Evolutionary conservation across 495 filamentous ascomycete genomes (phyloP), one percentile per base, ranked within the genome.

Genomic region (Parachaetomium inaequale): DNA sequence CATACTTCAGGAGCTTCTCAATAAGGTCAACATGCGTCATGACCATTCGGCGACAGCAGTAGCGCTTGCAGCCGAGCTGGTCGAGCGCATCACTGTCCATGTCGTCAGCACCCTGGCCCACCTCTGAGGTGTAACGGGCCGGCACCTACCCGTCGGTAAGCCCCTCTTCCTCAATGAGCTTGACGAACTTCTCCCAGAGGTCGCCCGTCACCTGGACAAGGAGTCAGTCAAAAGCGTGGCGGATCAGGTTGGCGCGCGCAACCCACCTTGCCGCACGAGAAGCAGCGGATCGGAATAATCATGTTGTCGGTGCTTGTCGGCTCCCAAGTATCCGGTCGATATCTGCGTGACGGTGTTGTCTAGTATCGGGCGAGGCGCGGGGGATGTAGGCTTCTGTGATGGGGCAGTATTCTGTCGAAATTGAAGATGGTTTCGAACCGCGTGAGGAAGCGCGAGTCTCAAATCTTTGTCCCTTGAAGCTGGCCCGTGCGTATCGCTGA

Each of bases 1-100:
- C 82, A 68, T 84, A 98, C 93, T 93, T 91, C 26, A 98, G 83
- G 21, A 98, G 84, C 80, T 98, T 98, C 82, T 98, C 94, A 64
- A 98, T 98, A 56, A 98, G 79, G 72, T 98, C 94, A 63, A 98
- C 95, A 74, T 98, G 94, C n/a, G 94, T 98, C 91, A 98, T 96
- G 68, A 98, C 82, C 94, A 98, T 98, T 72, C 94, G 86, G 50
- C 94, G 89, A 77, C 94, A 98, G 81, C 94, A 98, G 78, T 98
- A 98, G 38, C 94, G 86, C 74, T 91, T 92, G 78, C 93, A 91
- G 32, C 91, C 91, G 10, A 98, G 86, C 63, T 90, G 79, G 72
- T 98, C 92, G 88, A 98, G 93, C 28, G 93, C 94, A 68, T 96
- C 91, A 31, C 67, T 72, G 47, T 64, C 17, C 19, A 23, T 57